Base-by-base conservation (phyloP, 2,329 filamentous ascomycete genomes). In the Ophiostoma ulmi region DNA sequence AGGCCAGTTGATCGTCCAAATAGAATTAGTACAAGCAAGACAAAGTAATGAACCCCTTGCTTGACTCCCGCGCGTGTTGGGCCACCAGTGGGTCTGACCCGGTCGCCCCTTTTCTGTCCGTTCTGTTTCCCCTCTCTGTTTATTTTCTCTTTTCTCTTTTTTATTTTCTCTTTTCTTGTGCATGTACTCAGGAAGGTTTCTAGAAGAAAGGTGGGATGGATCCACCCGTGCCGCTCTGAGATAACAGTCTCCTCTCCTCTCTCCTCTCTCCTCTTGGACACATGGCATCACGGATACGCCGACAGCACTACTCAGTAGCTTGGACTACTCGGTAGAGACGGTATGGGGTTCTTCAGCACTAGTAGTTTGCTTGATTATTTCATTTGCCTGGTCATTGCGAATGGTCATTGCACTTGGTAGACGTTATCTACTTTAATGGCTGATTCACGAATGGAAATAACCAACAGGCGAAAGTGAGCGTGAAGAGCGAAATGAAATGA, bases 1-100 rank as follows among this genome's bases (percentile, higher is more conserved):
- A 63, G 58, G 58, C 58, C 58, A 36, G 44, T 35, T 63, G 58
- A 63, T 63, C 58, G 22, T 17, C 58, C 13, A 63, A 63, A 63
- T 63, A 35, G 58, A 63, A 63, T 63, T 55, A 55, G 20, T 55
- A 14, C 10, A 58, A 39, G 38, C 38, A 39, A 3, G 7, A 22
- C 5, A 11, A 63, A 63, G 26, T 63, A 63, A 36, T 14, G 10
- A 3, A 63, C 58, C 58, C 58, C 58, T 63, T 63, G 58, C 58
- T 63, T 63, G 58, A 63, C 26, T 35, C 58, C 26, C 58, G 52
- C n/a, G 22, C 22, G 26, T 61, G 55, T 63, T 63, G 58, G 58
- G 58, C 26, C 55, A 35, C 58, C 58, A 63, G 58, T 35, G 58
- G 58, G 26, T 7, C 44, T 31, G 3, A 4, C 44, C 44, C 44